Percentiles rank a stretch among this genome's conserved stretches.
These are phyloP conservation scores for Ophioceras dolichostomum DNA, from an alignment of 2,329 filamentous ascomycete genomes.

Conservation along the genomic window DNA sequence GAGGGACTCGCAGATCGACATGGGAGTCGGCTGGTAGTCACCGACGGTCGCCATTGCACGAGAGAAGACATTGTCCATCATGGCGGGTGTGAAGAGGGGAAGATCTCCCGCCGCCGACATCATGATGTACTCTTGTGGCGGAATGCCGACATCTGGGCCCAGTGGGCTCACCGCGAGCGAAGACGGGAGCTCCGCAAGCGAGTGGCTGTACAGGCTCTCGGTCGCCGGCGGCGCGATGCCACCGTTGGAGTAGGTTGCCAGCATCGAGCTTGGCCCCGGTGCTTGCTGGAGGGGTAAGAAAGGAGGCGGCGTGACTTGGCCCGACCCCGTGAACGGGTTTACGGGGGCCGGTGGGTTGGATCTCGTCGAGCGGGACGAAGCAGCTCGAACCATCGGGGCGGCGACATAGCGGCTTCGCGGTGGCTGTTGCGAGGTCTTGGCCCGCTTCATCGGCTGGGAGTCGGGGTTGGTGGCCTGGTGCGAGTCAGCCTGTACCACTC, in stretches of 20 bases:
- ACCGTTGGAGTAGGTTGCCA: not conserved
- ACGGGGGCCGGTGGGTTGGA: conserved; percentile 1
- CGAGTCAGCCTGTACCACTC: no score
- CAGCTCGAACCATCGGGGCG: conserved; percentile 1
- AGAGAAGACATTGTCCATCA: no score
- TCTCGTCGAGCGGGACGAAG: not conserved
- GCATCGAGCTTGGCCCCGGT: no score
- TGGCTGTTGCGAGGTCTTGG: conserved; percentile 1
- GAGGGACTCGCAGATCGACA: conserved; percentile 21
- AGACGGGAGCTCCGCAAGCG: not conserved
- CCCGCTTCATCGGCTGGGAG: conserved; percentile 4
- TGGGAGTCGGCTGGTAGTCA: conserved; percentile 12
- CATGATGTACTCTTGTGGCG: no score
- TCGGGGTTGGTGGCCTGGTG: not conserved
- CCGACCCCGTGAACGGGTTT: conserved; percentile 2
- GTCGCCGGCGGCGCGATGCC: not conserved
- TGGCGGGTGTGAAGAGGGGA: no score
- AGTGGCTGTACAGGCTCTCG: not conserved
- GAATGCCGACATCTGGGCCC: conserved; percentile 5
- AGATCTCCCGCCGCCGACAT: conserved; percentile 5
- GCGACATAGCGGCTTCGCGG: not conserved
- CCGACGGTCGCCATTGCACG: no score
- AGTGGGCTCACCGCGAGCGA: not conserved
- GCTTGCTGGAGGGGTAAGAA: no score
- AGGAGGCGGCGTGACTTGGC: conserved; percentile 1